Conservation (phyloP, 768 basidiomycete genomes). For the Piloderma croceum region DNA sequence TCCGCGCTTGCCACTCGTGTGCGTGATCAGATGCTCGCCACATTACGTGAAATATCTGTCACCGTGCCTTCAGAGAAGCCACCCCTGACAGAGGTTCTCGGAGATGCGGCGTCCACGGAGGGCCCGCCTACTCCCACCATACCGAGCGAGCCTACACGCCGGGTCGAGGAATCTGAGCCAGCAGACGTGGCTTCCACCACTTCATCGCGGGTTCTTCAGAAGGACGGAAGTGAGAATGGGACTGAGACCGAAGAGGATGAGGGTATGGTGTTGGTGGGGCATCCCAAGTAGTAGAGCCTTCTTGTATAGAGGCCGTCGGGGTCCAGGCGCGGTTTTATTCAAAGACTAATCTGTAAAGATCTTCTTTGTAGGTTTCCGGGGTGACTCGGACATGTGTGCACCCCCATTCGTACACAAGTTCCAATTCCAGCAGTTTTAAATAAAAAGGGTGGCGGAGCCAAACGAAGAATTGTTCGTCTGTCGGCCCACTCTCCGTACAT, state of each 20-base stretch:
- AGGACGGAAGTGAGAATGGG: conserved; percentile 56
- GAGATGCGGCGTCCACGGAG: conserved; percentile 2
- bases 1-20: conserved; percentile 58
- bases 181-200: conserved; percentile 28
- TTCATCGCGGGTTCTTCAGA: conserved; percentile 31
- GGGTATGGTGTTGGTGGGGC: conserved; percentile 72
- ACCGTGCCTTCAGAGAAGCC: conserved; percentile 29
- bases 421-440: too few species aligned
- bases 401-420: too few species aligned
- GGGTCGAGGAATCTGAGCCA: conserved; percentile 28
- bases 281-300: conserved; percentile 46
- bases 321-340: too few species aligned
- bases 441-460: too few species aligned
- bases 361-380: too few species aligned
- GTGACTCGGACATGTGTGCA: too few species aligned
- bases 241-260: conserved; percentile 81
- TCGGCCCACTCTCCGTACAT: too few species aligned
- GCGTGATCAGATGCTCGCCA: conserved; percentile 71
- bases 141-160: conserved; percentile 8
- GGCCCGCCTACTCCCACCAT: neutral
- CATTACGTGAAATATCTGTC: conserved; percentile 73
- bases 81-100: conserved; percentile 4
- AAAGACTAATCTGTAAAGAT: too few species aligned
- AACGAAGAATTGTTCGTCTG: too few species aligned
- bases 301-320: too few species aligned